phyloP scores from a whole-genome alignment of 1,284 basidiomycete species.

The Schizophyllum amplum region DNA sequence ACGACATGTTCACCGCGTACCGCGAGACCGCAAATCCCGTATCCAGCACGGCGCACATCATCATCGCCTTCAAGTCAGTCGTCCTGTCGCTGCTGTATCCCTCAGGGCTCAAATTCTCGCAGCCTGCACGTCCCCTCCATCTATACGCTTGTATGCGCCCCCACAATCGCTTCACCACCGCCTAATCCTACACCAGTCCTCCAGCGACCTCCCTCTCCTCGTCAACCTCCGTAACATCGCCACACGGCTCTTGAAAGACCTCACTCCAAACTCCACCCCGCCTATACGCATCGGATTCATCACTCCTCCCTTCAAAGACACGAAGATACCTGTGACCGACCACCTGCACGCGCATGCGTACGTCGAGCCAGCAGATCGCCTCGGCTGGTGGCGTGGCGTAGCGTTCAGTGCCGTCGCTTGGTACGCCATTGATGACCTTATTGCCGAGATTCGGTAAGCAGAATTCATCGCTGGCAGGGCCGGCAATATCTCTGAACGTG shows the following conservation, averaged over 20 bases:
- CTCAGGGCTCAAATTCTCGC: constrained; percentile 11
- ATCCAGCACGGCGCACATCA: constrained; percentile 59
- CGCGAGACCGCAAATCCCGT: constrained; percentile 60
- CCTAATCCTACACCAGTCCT: constrained; percentile 38
- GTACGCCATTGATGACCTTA: constrained; percentile 69
- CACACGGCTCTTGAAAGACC: constrained; percentile 42
- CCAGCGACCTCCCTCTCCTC: constrained; percentile 65
- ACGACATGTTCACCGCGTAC: constrained; percentile 69
- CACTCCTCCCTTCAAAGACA: constrained; percentile 64
- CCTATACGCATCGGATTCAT: constrained; percentile 65
- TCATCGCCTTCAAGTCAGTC: constrained; percentile 70
- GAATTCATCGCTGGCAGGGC: not conserved
- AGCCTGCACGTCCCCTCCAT: constrained; percentile 72
- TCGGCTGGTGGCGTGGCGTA: constrained; percentile 65
- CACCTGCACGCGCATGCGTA: constrained; percentile 72
- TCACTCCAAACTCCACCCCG: constrained; percentile 24
- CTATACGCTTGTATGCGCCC: constrained; percentile 52
- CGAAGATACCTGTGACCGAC: constrained; percentile 67
- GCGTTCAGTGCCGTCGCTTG: constrained; percentile 62
- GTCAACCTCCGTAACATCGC: constrained; percentile 53
- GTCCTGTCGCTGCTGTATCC: not conserved
- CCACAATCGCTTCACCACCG: not conserved
- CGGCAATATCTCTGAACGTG: constrained; percentile 3
- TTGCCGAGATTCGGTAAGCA: constrained; percentile 76
- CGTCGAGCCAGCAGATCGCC: constrained; percentile 49